These are phyloP conservation scores for Beauveria medogensis DNA, from an alignment of 2,329 filamentous ascomycete genomes.

Conservation along the genomic window DNA sequence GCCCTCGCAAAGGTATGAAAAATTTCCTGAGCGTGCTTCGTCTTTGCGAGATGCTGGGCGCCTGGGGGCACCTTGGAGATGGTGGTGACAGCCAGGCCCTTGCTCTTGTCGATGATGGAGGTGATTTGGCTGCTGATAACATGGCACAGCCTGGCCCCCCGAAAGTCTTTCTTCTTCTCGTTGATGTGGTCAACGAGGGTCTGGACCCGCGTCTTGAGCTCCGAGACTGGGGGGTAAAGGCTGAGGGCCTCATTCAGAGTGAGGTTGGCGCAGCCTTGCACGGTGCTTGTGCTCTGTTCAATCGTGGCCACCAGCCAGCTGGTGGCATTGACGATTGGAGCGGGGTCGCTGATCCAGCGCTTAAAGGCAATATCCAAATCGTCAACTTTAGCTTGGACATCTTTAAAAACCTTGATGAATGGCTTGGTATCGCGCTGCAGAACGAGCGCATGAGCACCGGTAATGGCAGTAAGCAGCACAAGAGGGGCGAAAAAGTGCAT, in stretches of 20 bases:
- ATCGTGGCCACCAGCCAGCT: conserved; percentile 13
- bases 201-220: conserved; percentile 13
- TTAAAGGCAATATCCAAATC: conserved; percentile 15
- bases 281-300: conserved; percentile 11
- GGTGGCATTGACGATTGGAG: conserved; percentile 11
- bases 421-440: background rate
- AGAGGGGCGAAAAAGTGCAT: background rate
- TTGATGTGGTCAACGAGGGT: conserved; percentile 14
- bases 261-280: conserved; percentile 13
- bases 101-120: background rate
- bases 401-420: conserved; percentile 11
- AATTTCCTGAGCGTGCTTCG: background rate
- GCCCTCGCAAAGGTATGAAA: background rate
- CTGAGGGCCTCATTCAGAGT: conserved; percentile 14
- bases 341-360: conserved; percentile 14
- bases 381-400: conserved; percentile 13
- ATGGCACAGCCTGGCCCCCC: background rate
- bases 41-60: background rate
- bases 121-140: background rate
- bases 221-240: conserved; percentile 14
- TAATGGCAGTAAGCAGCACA: background rate
- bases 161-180: background rate
- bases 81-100: background rate
- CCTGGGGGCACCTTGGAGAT: conserved; percentile 2
- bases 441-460: background rate